These are phyloP conservation scores for Rubia occidens DNA, from an alignment of 305 asterid genomes.

Conservation along the genomic window DNA sequence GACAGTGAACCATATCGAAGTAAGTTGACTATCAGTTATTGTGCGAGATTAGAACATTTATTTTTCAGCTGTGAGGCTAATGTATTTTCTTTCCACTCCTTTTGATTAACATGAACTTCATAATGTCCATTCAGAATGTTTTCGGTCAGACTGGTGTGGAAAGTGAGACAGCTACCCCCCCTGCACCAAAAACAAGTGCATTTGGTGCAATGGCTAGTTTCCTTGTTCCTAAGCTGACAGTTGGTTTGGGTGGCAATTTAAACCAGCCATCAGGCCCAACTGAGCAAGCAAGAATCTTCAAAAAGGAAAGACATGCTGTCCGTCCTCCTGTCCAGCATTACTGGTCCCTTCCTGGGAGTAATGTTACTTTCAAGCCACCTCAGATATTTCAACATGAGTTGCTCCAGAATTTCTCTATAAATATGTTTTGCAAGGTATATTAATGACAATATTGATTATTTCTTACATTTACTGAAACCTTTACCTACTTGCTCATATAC, in stretches of 20 bases:
- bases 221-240: constrained; percentile 81
- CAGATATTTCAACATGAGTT: constrained; percentile 97
- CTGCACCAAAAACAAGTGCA: constrained; percentile 60
- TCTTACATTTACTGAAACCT: constrained; percentile 4
- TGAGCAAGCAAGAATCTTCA: constrained; percentile 51
- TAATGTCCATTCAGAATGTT: constrained; percentile 47
- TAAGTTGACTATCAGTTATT: constrained; percentile 25
- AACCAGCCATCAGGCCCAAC: constrained; percentile 49
- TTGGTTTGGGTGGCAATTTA: constrained; percentile 60
- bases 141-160: constrained; percentile 65
- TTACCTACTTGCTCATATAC: constrained; percentile 6
- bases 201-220: constrained; percentile 97
- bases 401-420: constrained; percentile 89
- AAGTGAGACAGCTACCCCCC: constrained; percentile 44
- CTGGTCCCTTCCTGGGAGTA: constrained; percentile 83
- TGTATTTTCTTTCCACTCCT: background rate
- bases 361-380: constrained; percentile 41
- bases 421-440: constrained; percentile 91
- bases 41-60: background rate
- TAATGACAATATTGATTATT: background rate
- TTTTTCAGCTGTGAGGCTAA: background rate
- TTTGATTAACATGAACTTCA: background rate
- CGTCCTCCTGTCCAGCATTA: constrained; percentile 98
- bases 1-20: constrained; percentile 82
- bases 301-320: constrained; percentile 81